Conservation (phyloP, 2,329 filamentous ascomycete species). For the Rutstroemia sp. region DNA sequence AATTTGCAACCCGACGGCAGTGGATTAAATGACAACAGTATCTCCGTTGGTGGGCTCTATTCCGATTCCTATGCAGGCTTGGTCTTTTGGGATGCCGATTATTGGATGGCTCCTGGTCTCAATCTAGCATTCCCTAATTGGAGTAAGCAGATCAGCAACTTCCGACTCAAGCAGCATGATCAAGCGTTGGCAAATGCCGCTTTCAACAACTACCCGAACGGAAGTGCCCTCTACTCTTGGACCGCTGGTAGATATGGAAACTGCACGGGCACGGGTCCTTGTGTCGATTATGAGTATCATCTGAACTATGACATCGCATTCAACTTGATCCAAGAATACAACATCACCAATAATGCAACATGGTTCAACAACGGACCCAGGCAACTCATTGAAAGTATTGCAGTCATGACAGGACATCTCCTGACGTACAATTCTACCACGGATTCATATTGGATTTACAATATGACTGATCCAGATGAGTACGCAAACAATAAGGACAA, state of each 20-base stretch:
- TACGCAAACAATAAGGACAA: slow-evolving; percentile 42
- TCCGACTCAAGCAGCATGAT: slow-evolving; percentile 48
- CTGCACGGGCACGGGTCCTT: slow-evolving; percentile 55
- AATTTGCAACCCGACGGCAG: slow-evolving; percentile 39
- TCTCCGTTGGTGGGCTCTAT: slow-evolving; percentile 59
- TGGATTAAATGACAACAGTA: slow-evolving; percentile 54
- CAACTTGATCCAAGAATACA: slow-evolving; percentile 28
- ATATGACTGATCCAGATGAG: slow-evolving; percentile 60
- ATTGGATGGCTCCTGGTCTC: slow-evolving; percentile 46
- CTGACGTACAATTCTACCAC: slow-evolving; percentile 51
- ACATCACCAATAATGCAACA: slow-evolving; percentile 29
- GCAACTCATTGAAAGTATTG: slow-evolving; percentile 57
- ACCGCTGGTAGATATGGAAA: slow-evolving; percentile 61
- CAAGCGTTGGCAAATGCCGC: slow-evolving; percentile 55
- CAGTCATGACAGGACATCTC: slow-evolving; percentile 53
- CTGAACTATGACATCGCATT: slow-evolving; percentile 63
- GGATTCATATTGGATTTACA: slow-evolving; percentile 42
- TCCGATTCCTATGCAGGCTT: slow-evolving; percentile 61
- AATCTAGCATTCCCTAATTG: slow-evolving; percentile 56
- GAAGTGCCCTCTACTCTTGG: slow-evolving; percentile 60
- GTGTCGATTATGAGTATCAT: slow-evolving; percentile 68
- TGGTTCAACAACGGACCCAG: slow-evolving; percentile 39
- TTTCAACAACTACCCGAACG: slow-evolving; percentile 49
- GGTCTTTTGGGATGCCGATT: slow-evolving; percentile 35
- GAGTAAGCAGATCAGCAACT: slow-evolving; percentile 56